Evolutionary conservation across 257 asterid species (phyloP), one percentile per base, ranked within the genome.

Genomic region (Lycium barbarum): DNA sequence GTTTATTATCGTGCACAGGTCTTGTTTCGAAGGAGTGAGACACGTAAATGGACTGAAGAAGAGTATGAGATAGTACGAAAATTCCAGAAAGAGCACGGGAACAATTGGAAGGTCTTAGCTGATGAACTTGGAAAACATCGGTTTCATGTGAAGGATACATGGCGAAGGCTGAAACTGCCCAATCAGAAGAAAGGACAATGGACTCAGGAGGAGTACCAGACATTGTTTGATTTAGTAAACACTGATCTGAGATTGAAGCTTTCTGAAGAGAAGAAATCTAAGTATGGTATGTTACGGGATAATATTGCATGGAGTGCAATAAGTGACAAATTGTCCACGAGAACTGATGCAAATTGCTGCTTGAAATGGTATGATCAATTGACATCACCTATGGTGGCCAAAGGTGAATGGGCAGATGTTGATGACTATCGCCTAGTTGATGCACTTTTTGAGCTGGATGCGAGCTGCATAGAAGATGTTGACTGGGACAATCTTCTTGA

Each of bases 61-160:
- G 82, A 78, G 82, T 78, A 78, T 33, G 65, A 78, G 82, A 78
- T 53, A 26, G 49, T 53, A 14, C 65, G 33, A 1, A 78, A 78
- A 6, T 78, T 13, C 65, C 82, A 78, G 47, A 53, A 78, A 53
- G 49, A 51, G 65, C 26, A 78, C 4, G 65, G 65, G 49, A 53
- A 78, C 17, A 78, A 78, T 14, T 53, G 65, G 82, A 78, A 1
- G 82, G 65, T 26, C 43, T 78, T 78, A 54, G 65, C 49, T 14
- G 82, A 78, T 53, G 65, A 78, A 78, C 82, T 78, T 78, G 82
- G 82, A 78, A 78, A 78, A 53, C 65, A 53, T 53, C 82, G 82
- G 65, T 53, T 58, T 58, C 82, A 78, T 53, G 82, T 78, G 82
- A 78, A 78, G 65, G 82, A 78, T 78, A 78, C 82, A 78, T 53